Percentiles rank a stretch among this genome's conserved stretches.
These are phyloP conservation scores for Penicillium pancosmium DNA, from an alignment of 495 filamentous ascomycete genomes.

Conservation along the genomic window DNA sequence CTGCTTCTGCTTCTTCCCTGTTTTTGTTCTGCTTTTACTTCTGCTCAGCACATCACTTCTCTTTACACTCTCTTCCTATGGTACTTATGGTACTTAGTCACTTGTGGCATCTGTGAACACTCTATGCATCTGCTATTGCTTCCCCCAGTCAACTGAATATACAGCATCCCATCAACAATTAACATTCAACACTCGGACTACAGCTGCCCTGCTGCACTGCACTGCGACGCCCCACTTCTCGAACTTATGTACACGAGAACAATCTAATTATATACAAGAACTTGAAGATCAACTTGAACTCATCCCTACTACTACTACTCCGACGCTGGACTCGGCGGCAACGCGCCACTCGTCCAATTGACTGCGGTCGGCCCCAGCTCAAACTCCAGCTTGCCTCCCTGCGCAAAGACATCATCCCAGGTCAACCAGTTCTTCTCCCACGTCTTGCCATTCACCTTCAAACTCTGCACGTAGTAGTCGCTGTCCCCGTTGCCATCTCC, in stretches of 20 bases:
- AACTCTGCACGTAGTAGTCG: slow-evolving; percentile 49
- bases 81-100: too few relatives aligned
- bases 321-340: slow-evolving; percentile 58
- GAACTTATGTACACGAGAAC: too few relatives aligned
- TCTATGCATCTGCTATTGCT: too few relatives aligned
- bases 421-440: slow-evolving; percentile 58
- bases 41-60: background rate
- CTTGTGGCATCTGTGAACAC: too few relatives aligned
- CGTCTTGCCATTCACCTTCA: slow-evolving; percentile 49
- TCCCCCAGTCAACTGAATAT: background rate
- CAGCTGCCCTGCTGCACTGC: background rate
- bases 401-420: slow-evolving; percentile 57
- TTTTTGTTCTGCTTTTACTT: slow-evolving; percentile 6
- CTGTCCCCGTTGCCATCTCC: slow-evolving; percentile 45
- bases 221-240: background rate
- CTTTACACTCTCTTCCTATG: too few relatives aligned
- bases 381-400: slow-evolving; percentile 58
- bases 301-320: background rate
- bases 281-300: background rate
- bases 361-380: slow-evolving; percentile 47
- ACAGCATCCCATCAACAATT: background rate
- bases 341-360: slow-evolving; percentile 50
- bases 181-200: background rate
- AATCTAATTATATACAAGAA: slow-evolving; percentile 9
- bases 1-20: background rate